Evolutionary conservation across 1,284 basidiomycete genomes (phyloP).

Genomic region (Pascua guehoae): DNA sequence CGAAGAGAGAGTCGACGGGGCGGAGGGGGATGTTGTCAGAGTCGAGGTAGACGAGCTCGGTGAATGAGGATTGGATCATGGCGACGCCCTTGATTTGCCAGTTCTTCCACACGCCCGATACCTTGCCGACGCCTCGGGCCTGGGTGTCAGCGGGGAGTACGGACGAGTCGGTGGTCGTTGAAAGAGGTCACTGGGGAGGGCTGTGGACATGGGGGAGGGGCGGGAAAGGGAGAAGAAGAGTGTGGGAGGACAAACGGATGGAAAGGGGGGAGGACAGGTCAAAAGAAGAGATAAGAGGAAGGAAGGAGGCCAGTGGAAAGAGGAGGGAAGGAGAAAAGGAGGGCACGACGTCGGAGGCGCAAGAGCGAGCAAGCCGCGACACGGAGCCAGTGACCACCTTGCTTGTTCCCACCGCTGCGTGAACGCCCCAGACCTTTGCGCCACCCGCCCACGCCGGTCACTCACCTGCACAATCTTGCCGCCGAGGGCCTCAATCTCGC

Average conservation of each 20-base stretch:
- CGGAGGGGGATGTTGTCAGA: constrained; percentile 51
- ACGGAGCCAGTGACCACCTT: no score
- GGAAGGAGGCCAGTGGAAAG: neutral
- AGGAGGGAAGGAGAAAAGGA: no score
- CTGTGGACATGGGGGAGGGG: no score
- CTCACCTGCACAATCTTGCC: constrained; percentile 38
- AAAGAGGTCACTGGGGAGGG: no score
- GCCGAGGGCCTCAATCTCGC: constrained; percentile 42
- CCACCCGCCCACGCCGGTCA: no score
- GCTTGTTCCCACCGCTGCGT: no score
- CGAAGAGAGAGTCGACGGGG: constrained; percentile 50
- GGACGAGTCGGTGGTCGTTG: no score
- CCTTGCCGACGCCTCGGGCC: constrained; percentile 12
- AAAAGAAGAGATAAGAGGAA: neutral
- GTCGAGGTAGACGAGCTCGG: constrained; percentile 51
- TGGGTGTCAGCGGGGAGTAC: no score
- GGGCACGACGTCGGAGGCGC: no score
- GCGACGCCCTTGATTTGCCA: constrained; percentile 52
- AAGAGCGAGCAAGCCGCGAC: no score
- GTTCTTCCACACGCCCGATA: constrained; percentile 24
- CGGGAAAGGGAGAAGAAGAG: neutral
- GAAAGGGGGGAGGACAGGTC: neutral
- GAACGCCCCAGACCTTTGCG: no score
- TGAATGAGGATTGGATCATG: constrained; percentile 50
- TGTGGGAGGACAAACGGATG: neutral